Evolutionary conservation across 2,329 filamentous ascomycete genomes (phyloP), one percentile per base, ranked within the genome.

Genomic region (Ophiostoma sp.): DNA sequence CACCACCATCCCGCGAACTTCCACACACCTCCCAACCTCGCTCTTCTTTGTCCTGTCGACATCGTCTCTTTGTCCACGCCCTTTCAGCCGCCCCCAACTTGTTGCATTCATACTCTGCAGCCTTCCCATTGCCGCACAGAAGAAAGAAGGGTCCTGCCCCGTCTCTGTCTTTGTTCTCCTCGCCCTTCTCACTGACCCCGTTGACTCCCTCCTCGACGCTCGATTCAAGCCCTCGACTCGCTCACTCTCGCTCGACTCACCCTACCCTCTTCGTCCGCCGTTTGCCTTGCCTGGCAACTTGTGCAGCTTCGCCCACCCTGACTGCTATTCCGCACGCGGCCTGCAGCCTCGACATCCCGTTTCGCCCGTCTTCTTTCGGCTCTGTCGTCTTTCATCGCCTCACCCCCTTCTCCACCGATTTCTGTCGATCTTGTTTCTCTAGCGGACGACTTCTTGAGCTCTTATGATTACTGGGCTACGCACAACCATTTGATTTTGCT

Each of bases 91-190:
- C 57, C 57, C 57, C 57, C 57, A 62, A 33, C 27, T 62, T 62
- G 57, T 62, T 62, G 57, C 57, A 33, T 62, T 62, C 57, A 33
- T 62, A 15, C 57, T 62, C 57, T 62, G 57, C 57, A 62, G 27
- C 27, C 13, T 62, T 57, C 52, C 52, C 23, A 23, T 23, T 57
- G 4, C 52, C 11, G n/a, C 52, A 57, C 15, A 31, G n/a, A 57
- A 57, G 52, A 27, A 57, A 57, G 52, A 57, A 57, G 52, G 52
- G 52, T 31, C 52, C 27, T 57, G 52, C 36, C 11, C 39, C 48
- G 39, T 57, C n/a, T 52, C 57, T 4, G 11, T 33, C 27, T 62
- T 62, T 31, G 27, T 62, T 27, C 27, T 62, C 23, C 27, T 62
- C 57, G 13, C 57, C 57, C 57, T 52, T n/a, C n/a, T 52, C 48